phyloP scores from a whole-genome alignment of 1,284 basidiomycete genomes.

The Irpex sp. region DNA sequence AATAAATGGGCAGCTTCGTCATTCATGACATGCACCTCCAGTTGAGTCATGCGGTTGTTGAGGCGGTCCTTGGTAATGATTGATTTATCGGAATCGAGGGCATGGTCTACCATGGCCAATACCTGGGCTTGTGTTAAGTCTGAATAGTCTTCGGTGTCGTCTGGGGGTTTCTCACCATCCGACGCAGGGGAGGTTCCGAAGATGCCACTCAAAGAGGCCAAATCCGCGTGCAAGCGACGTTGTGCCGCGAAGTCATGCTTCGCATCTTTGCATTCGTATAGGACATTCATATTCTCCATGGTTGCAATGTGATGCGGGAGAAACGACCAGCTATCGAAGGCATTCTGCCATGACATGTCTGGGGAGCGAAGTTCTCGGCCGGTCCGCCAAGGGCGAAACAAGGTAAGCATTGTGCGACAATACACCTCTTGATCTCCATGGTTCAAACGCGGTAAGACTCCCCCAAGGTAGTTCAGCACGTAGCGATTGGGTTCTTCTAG shows the following conservation, averaged over 20 bases:
- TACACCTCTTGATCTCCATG: conserved; percentile 27
- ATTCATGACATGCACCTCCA: too few species aligned
- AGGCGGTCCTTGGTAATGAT: too few species aligned
- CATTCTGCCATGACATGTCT: conserved; percentile 21
- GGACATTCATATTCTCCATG: conserved; percentile 26
- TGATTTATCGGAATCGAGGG: too few species aligned
- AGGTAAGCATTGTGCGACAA: conserved; percentile 25
- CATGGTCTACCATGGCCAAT: too few species aligned
- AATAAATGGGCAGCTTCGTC: too few species aligned
- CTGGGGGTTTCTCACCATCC: conserved; percentile 1
- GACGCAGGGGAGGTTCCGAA: too few species aligned
- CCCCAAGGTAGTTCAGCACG: conserved; percentile 25
- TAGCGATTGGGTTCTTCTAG: background rate
- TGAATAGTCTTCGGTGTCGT: too few species aligned
- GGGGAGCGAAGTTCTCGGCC: conserved; percentile 20
- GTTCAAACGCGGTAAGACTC: conserved; percentile 24
- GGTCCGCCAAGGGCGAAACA: conserved; percentile 27
- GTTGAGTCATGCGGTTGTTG: too few species aligned
- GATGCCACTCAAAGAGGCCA: background rate
- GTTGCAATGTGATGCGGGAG: conserved; percentile 5
- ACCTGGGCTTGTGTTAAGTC: too few species aligned
- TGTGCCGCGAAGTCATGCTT: conserved; percentile 24
- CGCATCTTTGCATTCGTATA: conserved; percentile 30
- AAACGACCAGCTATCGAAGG: conserved; percentile 16
- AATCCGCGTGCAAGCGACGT: background rate